A percentile compares a stretch with the other conserved stretches of the same genome.
These are phyloP conservation scores for Forsythia viridissima DNA, from an alignment of 257 asterid species.

Conservation along the genomic window DNA sequence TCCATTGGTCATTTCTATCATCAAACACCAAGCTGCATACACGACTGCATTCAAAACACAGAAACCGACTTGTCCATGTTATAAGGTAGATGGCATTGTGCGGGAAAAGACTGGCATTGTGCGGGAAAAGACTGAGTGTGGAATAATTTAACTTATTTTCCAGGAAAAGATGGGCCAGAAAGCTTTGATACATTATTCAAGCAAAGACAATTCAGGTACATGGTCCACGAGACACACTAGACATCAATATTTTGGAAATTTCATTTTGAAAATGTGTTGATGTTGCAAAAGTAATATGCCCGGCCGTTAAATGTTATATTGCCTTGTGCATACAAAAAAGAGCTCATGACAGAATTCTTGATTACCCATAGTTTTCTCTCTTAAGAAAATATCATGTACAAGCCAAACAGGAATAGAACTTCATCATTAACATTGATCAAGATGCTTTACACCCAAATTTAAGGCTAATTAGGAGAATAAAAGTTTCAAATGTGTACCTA, in stretches of 20 bases:
- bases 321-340: not conserved
- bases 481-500: slow-evolving; percentile 51
- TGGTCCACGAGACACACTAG: not conserved
- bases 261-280: not conserved
- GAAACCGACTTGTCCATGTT: no score
- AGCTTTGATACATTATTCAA: not conserved
- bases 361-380: not conserved
- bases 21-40: not conserved
- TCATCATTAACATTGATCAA: slow-evolving; percentile 1
- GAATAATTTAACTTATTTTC: not conserved
- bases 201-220: not conserved
- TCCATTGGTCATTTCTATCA: slow-evolving; percentile 1
- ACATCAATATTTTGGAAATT: not conserved
- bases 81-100: no score
- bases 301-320: not conserved
- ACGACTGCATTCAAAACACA: slow-evolving; percentile 11
- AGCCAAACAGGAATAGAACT: not conserved
- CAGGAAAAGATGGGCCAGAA: not conserved
- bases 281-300: not conserved
- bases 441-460: slow-evolving; percentile 16
- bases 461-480: slow-evolving; percentile 15
- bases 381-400: not conserved
- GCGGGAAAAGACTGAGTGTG: not conserved
- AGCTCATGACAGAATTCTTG: not conserved
- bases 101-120: not conserved